Percentiles rank a stretch among this genome's conserved stretches.
These are phyloP conservation scores for Butyriboletus appendiculatus DNA, from an alignment of 1,284 basidiomycete species.

Conservation along the genomic window DNA sequence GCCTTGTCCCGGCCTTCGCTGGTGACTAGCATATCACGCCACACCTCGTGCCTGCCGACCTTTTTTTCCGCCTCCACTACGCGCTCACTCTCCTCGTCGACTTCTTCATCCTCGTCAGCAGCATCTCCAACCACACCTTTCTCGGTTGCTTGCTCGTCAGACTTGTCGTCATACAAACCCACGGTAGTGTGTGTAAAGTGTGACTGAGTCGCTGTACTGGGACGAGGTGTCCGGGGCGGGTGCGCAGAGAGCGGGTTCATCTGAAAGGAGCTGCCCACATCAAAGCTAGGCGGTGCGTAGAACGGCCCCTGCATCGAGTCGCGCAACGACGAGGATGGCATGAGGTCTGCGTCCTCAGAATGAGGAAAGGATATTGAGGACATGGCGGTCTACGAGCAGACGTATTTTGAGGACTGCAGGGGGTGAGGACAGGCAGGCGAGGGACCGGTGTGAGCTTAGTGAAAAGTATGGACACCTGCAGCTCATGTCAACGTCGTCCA, in stretches of 20 bases:
- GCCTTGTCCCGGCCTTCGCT: conserved; percentile 79
- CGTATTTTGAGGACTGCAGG: neutral
- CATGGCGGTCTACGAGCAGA: conserved; percentile 36
- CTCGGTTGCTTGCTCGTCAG: conserved; percentile 38
- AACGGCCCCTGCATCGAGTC: conserved; percentile 39
- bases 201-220: conserved; percentile 25
- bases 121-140: conserved; percentile 33
- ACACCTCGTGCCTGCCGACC: conserved; percentile 64
- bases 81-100: conserved; percentile 43
- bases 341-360: conserved; percentile 38
- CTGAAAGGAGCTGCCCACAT: conserved; percentile 54
- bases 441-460: neutral
- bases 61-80: conserved; percentile 44
- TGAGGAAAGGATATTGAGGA: conserved; percentile 52
- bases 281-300: conserved; percentile 43
- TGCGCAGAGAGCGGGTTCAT: conserved; percentile 78
- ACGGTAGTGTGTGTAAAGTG: conserved; percentile 21
- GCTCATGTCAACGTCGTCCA: neutral
- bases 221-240: conserved; percentile 70
- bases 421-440: neutral
- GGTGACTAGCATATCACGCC: conserved; percentile 73
- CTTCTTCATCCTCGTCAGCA: conserved; percentile 48
- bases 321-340: conserved; percentile 39
- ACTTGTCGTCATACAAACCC: conserved; percentile 33
- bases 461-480: neutral